phyloP scores from a whole-genome alignment of 129 eudicot species.

The Smallanthus sonchifolius region DNA sequence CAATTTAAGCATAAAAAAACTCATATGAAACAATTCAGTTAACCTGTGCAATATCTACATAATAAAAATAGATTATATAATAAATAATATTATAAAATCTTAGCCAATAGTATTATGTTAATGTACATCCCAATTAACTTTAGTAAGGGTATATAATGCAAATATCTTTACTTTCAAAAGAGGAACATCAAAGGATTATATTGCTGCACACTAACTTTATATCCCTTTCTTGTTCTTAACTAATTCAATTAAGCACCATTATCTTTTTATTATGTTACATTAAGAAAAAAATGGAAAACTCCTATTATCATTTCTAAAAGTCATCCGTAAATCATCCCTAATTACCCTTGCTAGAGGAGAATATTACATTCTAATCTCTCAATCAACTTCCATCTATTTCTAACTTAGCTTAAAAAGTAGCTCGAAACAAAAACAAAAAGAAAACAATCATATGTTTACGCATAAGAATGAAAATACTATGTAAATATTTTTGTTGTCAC shows the following conservation, averaged over 20 bases:
- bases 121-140: too few relatives aligned
- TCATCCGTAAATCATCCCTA: not conserved
- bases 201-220: too few relatives aligned
- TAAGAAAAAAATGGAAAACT: not conserved
- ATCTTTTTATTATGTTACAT: not conserved
- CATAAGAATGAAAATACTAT: not conserved
- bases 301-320: not conserved
- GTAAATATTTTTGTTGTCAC: not conserved
- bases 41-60: too few relatives aligned
- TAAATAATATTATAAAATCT: too few relatives aligned
- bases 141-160: too few relatives aligned
- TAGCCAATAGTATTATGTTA: too few relatives aligned
- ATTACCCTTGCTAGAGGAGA: not conserved
- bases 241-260: not conserved
- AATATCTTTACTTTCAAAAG: not conserved
- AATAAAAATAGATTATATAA: too few relatives aligned
- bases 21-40: too few relatives aligned
- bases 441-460: not conserved
- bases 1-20: too few relatives aligned
- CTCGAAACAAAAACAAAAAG: not conserved
- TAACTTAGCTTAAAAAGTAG: not conserved
- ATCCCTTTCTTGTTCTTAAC: not conserved
- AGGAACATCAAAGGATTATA: not conserved
- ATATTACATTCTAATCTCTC: not conserved
- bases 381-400: not conserved